Base-by-base conservation (phyloP, 1,139 yeast genomes). In the Pichia cactophila region DNA sequence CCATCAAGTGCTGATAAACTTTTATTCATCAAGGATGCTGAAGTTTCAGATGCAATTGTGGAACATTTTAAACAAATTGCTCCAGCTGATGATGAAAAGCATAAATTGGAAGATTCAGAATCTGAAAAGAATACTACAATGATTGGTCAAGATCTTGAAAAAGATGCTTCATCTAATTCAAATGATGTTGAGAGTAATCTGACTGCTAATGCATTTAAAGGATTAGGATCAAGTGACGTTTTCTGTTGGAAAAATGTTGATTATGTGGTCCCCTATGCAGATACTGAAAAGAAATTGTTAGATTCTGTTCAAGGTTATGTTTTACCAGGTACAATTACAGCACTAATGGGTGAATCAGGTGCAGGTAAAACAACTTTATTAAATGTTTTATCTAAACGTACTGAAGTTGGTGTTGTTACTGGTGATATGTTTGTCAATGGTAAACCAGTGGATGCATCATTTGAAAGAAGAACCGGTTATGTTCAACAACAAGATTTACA, bases 281-380 rank as follows among this genome's bases (percentile, higher is more conserved):
- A 51, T 26, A 26, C 42, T 66, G 51, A 60, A 8, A 63, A 72
- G 59, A 67, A 66, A 16, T 17, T 40, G 17, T 67, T 79, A 53
- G 75, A 76, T 53, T 63, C 71, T 55, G 69, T 80, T 43, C 76
- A 76, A 56, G 84, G 83, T 16, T 78, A 66, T 57, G 76, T 77
- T 59, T 66, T 68, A 47, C 81, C 83, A 2, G 83, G 83, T 41
- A 73, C 75, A 0, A 63, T 76, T 55, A 77, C 81, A 39, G 81
- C 81, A 5, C 62, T 80, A 44, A 80, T 80, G 84, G 85, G 86
- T 49, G 84, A 78, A 57, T 79, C 84, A 8, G 86, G 86, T 58
- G 84, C 85, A 41, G 86, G 86, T 61, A 80, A 80, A 60, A 80
- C 86, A 0, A 80, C 86, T 0, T 62, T 80, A 47, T 69, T 80